phyloP scores from a whole-genome alignment of 2,329 filamentous ascomycete genomes.

The Nothophoma quercina region DNA sequence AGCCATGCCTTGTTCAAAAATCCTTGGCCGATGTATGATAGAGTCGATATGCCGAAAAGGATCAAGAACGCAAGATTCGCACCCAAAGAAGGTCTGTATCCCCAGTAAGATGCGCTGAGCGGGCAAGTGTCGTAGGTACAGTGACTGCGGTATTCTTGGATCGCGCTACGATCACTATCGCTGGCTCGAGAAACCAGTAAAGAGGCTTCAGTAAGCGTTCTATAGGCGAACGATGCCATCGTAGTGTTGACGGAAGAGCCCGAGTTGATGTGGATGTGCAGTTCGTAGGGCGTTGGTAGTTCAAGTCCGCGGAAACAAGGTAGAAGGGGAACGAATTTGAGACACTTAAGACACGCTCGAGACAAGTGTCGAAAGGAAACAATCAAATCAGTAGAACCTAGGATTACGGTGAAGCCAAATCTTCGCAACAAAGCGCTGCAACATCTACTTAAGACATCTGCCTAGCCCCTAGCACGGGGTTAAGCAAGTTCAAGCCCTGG shows the following conservation, averaged over 20 bases:
- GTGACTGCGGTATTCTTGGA: constrained; percentile 1
- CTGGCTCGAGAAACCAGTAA: constrained; percentile 12
- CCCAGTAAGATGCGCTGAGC: constrained; percentile 49
- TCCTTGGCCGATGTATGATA: constrained; percentile 50
- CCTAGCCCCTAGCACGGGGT: background rate
- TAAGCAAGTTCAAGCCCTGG: constrained; percentile 10
- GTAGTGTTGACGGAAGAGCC: too few species aligned
- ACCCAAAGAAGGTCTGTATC: constrained; percentile 53
- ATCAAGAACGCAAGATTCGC: constrained; percentile 54
- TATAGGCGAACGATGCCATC: constrained; percentile 4
- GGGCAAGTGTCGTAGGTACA: constrained; percentile 16
- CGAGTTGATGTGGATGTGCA: too few species aligned
- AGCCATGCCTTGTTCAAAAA: constrained; percentile 49
- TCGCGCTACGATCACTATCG: constrained; percentile 3
- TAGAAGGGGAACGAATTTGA: background rate
- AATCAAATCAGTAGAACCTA: background rate
- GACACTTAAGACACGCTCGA: background rate
- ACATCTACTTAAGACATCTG: constrained; percentile 1
- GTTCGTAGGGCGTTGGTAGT: background rate
- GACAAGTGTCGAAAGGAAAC: background rate
- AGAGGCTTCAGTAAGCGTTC: constrained; percentile 1
- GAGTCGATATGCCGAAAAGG: constrained; percentile 53
- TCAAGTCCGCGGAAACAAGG: background rate
- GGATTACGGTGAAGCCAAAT: background rate
- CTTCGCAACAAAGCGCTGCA: background rate